phyloP scores from a whole-genome alignment of 2,329 filamentous ascomycete genomes.

The Fusarium dlaminii region DNA sequence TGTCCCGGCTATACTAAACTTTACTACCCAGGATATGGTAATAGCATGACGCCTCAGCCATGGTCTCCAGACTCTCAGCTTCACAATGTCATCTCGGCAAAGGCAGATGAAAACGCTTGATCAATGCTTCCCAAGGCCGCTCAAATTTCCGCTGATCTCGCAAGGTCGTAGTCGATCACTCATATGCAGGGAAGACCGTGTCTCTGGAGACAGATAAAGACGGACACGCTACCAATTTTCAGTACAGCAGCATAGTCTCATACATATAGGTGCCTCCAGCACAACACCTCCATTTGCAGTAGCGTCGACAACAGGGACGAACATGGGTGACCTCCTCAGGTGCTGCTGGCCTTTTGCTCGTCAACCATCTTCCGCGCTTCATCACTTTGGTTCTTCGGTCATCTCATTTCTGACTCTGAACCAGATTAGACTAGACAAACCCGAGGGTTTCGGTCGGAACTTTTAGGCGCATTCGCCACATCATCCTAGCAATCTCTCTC shows the following conservation, averaged over 20 bases:
- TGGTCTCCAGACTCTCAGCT: constrained; percentile 31
- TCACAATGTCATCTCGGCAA: constrained; percentile 31
- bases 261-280: neutral
- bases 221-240: constrained; percentile 15
- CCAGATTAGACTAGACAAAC: constrained; percentile 17
- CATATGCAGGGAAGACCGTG: constrained; percentile 28
- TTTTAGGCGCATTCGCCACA: constrained; percentile 31
- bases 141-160: constrained; percentile 37
- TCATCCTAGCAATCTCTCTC: constrained; percentile 28
- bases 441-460: constrained; percentile 38
- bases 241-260: neutral
- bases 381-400: constrained; percentile 14
- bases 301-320: constrained; percentile 31
- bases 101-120: neutral
- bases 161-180: constrained; percentile 33
- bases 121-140: constrained; percentile 8
- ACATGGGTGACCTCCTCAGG: constrained; percentile 22
- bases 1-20: constrained; percentile 24
- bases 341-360: constrained; percentile 8
- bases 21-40: constrained; percentile 3
- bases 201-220: constrained; percentile 17
- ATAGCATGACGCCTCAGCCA: constrained; percentile 6
- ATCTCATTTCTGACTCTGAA: constrained; percentile 18
- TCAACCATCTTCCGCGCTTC: constrained; percentile 12
- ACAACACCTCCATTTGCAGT: constrained; percentile 23